These are phyloP conservation scores for Colletotrichum tanaceti DNA, from an alignment of 2,329 filamentous ascomycete genomes.

Conservation along the genomic window DNA sequence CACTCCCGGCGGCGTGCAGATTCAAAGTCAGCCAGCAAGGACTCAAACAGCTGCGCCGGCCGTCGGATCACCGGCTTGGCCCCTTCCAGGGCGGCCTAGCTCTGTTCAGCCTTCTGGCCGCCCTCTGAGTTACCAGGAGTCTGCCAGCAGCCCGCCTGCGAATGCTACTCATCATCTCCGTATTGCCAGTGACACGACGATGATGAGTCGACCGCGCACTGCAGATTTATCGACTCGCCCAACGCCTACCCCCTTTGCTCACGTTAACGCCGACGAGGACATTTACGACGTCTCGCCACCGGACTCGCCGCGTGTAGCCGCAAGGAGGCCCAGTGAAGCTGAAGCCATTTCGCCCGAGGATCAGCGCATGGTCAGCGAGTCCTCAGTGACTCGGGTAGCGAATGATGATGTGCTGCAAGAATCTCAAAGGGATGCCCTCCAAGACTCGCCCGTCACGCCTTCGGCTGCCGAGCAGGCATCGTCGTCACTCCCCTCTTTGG, in stretches of 20 bases:
- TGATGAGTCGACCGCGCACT: slow-evolving; percentile 34
- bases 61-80: slow-evolving; percentile 34
- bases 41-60: slow-evolving; percentile 41
- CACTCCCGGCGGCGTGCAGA: slow-evolving; percentile 48
- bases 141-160: slow-evolving; percentile 8
- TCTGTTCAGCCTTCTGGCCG: slow-evolving; percentile 32
- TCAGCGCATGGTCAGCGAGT: slow-evolving; percentile 18
- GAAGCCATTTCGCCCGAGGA: slow-evolving; percentile 6
- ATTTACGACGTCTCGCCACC: slow-evolving; percentile 63
- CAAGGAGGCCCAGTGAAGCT: slow-evolving; percentile 26
- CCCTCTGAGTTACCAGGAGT: slow-evolving; percentile 35
- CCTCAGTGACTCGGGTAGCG: slow-evolving; percentile 12
- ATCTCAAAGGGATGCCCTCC: slow-evolving; percentile 6
- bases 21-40: slow-evolving; percentile 44
- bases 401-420: slow-evolving; percentile 3
- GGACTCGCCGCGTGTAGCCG: slow-evolving; percentile 51
- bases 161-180: slow-evolving; percentile 30
- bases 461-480: slow-evolving; percentile 5
- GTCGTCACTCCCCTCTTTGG: slow-evolving; percentile 40
- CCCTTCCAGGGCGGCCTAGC: slow-evolving; percentile 26
- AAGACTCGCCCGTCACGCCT: not conserved
- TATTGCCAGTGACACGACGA: slow-evolving; percentile 38
- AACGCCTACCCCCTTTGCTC: slow-evolving; percentile 25
- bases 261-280: slow-evolving; percentile 52
- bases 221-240: slow-evolving; percentile 27